Base-by-base conservation (phyloP, 257 asterid genomes). In the Plantago major region DNA sequence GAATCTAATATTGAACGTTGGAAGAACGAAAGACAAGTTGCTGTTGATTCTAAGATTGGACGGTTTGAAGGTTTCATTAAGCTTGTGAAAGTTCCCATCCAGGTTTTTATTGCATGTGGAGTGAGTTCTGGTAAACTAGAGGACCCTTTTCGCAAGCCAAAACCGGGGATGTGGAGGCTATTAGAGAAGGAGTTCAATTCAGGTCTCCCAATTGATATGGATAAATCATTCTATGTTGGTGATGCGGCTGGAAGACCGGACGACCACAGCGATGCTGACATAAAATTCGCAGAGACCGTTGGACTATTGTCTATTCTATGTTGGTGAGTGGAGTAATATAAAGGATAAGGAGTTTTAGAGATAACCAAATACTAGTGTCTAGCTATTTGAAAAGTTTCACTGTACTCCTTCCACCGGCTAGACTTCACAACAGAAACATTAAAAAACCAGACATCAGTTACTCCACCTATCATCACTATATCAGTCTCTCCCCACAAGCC, bases 81-180 rank as follows among this genome's bases (percentile, higher is more conserved):
- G 76, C 82, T 73, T 62, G 96, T 78, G 73, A 78, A 86, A 49
- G 85, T 89, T 57, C 97, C 99, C 30, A 81, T 93, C 62, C 97
- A 93, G 95, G 99, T 92, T 63, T 92, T 86, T 68, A 84, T 92
- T 68, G 95, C 97, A n/a, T 89, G 99, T 81, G 99, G 97, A 47
- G 55, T 66, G 61, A 80, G 80, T 72, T 54, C 68, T 22, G 72
- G 72, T 71, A 46, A 70, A 64, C 78, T 85, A 7, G 87, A 79
- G 62, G 99, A 89, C 72, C 83, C 66, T 48, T 93, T 78, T 71
- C 99, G 96, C 67, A 93, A 93, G 74, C 97, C 99, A 37, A 81
- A 78, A 66, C 74, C 91, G 46, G 99, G 99, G 75, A 87, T 93
- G 99, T 93, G 97, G 99, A 77, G 26, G 70, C 76, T 93, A 58